These are phyloP conservation scores for Claviceps capensis DNA, from an alignment of 2,329 filamentous ascomycete genomes.

Conservation along the genomic window DNA sequence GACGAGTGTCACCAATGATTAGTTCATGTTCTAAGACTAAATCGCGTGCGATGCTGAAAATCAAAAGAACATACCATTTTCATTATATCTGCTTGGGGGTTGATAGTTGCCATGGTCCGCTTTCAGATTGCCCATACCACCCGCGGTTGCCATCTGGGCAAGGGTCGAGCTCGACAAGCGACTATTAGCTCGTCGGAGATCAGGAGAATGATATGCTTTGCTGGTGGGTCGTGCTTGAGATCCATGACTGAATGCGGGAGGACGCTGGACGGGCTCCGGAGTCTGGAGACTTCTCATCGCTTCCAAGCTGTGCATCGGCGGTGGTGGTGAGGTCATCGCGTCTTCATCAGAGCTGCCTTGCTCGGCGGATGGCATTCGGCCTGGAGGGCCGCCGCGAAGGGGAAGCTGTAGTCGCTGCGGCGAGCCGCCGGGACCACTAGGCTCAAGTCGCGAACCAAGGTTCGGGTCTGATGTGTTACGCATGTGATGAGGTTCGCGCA, in stretches of 20 bases:
- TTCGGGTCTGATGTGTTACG: conserved; percentile 36
- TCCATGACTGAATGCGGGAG: conserved; percentile 67
- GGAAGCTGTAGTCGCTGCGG: conserved; percentile 23
- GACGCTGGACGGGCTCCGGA: conserved; percentile 62
- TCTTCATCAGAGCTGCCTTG: conserved; percentile 46
- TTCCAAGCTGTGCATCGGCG: conserved; percentile 37
- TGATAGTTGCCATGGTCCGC: conserved; percentile 17
- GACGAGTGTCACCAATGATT: conserved; percentile 38
- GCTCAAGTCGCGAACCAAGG: conserved; percentile 13
- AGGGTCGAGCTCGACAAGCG: conserved; percentile 74
- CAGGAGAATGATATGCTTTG: conserved; percentile 58
- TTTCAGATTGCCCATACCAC: conserved; percentile 33
- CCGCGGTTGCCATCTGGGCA: conserved; percentile 62
- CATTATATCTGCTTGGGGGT: conserved; percentile 17
- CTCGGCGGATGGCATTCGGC: conserved; percentile 35
- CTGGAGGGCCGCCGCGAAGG: conserved; percentile 26
- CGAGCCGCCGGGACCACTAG: conserved; percentile 15
- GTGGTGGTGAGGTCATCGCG: conserved; percentile 16
- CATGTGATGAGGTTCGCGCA: conserved; percentile 21
- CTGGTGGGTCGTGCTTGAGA: conserved; percentile 56
- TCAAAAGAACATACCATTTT: conserved; percentile 21
- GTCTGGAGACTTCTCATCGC: conserved; percentile 44
- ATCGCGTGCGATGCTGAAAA: conserved; percentile 37
- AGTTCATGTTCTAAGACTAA: conserved; percentile 37
- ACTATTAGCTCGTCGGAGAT: conserved; percentile 68